Conservation (phyloP, 371 early-diverging fungal species). For the Mortierella sp. region DNA sequence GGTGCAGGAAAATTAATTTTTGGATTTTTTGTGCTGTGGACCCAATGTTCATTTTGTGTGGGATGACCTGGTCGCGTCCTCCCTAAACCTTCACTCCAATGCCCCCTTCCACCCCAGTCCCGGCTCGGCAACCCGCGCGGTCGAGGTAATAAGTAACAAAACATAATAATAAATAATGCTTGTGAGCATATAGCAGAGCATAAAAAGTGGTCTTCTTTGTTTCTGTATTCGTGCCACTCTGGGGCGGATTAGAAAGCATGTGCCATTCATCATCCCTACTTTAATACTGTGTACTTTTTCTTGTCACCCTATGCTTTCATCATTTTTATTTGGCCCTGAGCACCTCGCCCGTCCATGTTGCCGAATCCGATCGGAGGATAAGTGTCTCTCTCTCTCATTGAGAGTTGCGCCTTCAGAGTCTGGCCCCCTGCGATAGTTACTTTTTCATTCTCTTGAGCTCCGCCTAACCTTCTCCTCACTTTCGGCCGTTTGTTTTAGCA, state of each 20-base stretch:
- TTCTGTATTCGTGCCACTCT: not conserved
- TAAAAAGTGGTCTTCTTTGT: not conserved
- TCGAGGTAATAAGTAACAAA: not conserved
- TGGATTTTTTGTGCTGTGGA: not conserved
- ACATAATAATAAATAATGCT: not conserved
- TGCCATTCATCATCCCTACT: not conserved
- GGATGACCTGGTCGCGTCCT: not conserved
- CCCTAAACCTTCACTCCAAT: too few relatives aligned
- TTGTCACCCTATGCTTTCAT: not conserved
- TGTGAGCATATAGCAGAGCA: conserved; percentile 13
- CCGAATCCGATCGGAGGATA: not conserved
- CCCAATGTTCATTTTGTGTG: not conserved
- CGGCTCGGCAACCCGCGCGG: conserved; percentile 7
- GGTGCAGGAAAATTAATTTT: not conserved
- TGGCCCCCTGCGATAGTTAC: not conserved
- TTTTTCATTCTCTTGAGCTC: not conserved
- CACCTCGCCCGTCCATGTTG: not conserved
- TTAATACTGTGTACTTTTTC: too few relatives aligned
- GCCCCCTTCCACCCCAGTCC: not conserved
- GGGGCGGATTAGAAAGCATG: not conserved
- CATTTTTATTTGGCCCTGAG: not conserved
- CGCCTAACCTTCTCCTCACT: not conserved
- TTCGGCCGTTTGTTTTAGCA: not conserved
- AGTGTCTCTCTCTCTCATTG: not conserved
- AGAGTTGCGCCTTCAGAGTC: not conserved